Evolutionary conservation across 768 basidiomycete genomes (phyloP), one percentile per base, ranked within the genome.

Genomic region (Sporobolomyces roseus): DNA sequence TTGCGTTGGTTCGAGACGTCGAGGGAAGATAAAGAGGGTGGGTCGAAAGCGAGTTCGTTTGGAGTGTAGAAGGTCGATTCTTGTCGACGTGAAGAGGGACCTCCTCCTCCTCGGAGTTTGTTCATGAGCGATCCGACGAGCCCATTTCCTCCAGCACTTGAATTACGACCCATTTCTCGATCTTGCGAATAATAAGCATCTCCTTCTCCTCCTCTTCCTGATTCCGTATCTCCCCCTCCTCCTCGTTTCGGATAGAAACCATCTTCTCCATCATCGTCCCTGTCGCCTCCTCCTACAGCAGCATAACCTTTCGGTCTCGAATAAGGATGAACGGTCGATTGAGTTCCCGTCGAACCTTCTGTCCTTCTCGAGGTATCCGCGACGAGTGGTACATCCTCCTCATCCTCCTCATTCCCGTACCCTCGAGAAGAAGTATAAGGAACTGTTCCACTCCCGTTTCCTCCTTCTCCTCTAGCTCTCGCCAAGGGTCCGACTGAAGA

Each of bases 31-130:
- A 45, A 51, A 2, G 33, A 32, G 1, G 67, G 68, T 4, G 68
- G 68, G 3, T 35, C 50, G 58, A 69, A 69, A 4, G 68, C 68
- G 27, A 69, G 68, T n/a, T 69, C 68, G 35, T 69, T 51, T 27
- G 68, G 68, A 16, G 52, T 29, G 52, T 69, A 69, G 63, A 69
- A 69, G 19, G 48, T 59, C 45, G 35, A 45, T 9, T 64, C 19
- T 43, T 59, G 50, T 35, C 7, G 9, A 13, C 33, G 43, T n/a
- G n/a, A n/a, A n/a, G n/a, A n/a, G 35, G 27, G 8, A 5, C 10
- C 23, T 30, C 62, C 32, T 8, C 49, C 36, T 17, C 61, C 61
- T 27, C 68, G 41, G 14, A 67, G 45, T 8, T 27, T 45, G 38
- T 55, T 61, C 35, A 54, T 61, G 51, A 68, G 49, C 16, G 64